These are phyloP conservation scores for Vitis riparia DNA, from an alignment of 164 flowering plant species.

Conservation along the genomic window DNA sequence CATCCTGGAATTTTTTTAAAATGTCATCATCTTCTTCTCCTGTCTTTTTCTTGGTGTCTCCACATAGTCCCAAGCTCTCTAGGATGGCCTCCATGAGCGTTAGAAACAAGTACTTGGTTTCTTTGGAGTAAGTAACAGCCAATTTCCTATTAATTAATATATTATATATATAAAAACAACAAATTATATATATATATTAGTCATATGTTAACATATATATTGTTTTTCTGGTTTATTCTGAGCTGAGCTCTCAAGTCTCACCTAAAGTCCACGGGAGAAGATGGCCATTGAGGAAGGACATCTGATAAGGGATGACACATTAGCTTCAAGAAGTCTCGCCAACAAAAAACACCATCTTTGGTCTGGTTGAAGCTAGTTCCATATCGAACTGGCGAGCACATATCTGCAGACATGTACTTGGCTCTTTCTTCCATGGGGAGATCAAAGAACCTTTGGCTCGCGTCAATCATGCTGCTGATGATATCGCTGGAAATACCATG, in stretches of 20 bases:
- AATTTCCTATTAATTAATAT: slow-evolving; percentile 38
- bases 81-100: slow-evolving; percentile 62
- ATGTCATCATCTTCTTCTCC: slow-evolving; percentile 21
- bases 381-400: slow-evolving; percentile 65
- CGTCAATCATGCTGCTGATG: slow-evolving; percentile 47
- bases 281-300: slow-evolving; percentile 67
- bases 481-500: slow-evolving; percentile 61
- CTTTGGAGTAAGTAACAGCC: slow-evolving; percentile 53
- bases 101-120: slow-evolving; percentile 49
- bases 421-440: slow-evolving; percentile 72
- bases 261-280: slow-evolving; percentile 77
- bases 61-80: slow-evolving; percentile 58
- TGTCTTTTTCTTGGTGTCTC: slow-evolving; percentile 7
- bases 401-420: slow-evolving; percentile 66
- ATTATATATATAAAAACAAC: no score
- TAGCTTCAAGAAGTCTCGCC: slow-evolving; percentile 94
- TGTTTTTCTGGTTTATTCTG: no score
- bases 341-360: slow-evolving; percentile 76
- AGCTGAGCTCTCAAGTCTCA: slow-evolving; percentile 2
- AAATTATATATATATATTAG: no score
- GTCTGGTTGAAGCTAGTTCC: slow-evolving; percentile 91
- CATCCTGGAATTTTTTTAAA: slow-evolving; percentile 48
- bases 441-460: slow-evolving; percentile 57
- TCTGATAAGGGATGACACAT: slow-evolving; percentile 48
- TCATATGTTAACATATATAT: no score